Percentiles rank a stretch among this genome's conserved stretches.
phyloP scores from a whole-genome alignment of 306 rosid species.

The Abrus pulchellus region DNA sequence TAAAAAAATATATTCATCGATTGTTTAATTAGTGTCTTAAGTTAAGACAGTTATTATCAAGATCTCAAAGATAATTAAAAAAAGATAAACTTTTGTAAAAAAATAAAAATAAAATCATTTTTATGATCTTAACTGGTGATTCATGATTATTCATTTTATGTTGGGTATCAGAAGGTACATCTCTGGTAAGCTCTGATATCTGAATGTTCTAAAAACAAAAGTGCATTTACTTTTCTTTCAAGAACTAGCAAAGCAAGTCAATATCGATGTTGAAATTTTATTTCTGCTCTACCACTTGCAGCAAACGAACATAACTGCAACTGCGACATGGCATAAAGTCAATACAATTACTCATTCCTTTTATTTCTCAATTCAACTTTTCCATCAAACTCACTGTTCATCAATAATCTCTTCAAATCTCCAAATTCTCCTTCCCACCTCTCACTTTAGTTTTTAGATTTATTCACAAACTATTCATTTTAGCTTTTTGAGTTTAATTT shows the following conservation, averaged over 20 bases:
- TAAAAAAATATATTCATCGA: no score
- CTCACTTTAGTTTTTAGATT: no score
- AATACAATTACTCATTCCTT: neutral
- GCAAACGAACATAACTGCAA: constrained; percentile 31
- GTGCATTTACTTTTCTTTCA: constrained; percentile 6
- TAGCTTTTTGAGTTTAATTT: no score
- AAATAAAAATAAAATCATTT: no score
- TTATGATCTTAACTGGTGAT: neutral
- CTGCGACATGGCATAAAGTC: constrained; percentile 17
- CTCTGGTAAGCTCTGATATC: neutral
- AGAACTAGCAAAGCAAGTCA: neutral
- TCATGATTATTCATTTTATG: neutral
- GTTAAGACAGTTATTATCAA: no score
- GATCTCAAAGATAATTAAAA: no score
- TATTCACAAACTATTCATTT: no score
- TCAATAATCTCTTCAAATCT: neutral
- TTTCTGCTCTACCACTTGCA: constrained; percentile 12
- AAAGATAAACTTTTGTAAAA: no score
- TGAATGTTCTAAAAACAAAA: neutral
- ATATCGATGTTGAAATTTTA: constrained; percentile 7
- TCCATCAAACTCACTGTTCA: constrained; percentile 15
- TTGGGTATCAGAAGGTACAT: neutral
- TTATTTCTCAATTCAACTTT: constrained; percentile 1
- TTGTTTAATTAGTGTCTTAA: no score
- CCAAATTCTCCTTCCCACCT: neutral